Conservation (phyloP, 176 grass and related monocot genomes). For the Saccharum officinarum region DNA sequence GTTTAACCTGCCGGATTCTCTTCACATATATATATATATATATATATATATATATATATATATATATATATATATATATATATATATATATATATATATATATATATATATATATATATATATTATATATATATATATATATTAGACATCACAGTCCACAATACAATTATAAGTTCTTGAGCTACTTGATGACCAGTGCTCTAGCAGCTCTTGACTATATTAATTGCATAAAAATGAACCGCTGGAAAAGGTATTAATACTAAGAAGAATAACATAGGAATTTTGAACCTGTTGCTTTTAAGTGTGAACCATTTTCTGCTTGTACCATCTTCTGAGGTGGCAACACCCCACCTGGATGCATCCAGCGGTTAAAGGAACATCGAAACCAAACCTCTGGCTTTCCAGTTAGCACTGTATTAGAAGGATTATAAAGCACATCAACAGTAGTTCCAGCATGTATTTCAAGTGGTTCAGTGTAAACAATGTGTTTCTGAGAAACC, state of each 20-base stretch:
- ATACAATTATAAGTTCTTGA: neutral
- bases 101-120: no score
- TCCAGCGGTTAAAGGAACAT: slow-evolving; percentile 94
- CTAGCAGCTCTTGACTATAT: neutral
- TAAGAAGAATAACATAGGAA: slow-evolving; percentile 24
- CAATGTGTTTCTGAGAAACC: slow-evolving; percentile 89
- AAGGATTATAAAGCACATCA: slow-evolving; percentile 83
- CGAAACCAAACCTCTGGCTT: slow-evolving; percentile 87
- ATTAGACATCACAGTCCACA: neutral
- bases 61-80: no score
- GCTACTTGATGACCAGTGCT: neutral
- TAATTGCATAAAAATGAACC: slow-evolving; percentile 13
- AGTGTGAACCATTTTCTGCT: slow-evolving; percentile 53
- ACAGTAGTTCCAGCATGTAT: slow-evolving; percentile 69
- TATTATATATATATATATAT: no score
- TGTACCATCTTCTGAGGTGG: slow-evolving; percentile 80
- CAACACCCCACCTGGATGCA: slow-evolving; percentile 55
- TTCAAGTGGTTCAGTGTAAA: slow-evolving; percentile 90
- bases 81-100: no score
- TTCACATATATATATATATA: no score
- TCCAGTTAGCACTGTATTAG: slow-evolving; percentile 72
- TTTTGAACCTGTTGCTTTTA: slow-evolving; percentile 76
- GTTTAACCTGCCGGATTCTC: no score
- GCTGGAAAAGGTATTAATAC: neutral
- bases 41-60: no score